Evolutionary conservation across 2,329 filamentous ascomycete genomes (phyloP).

Genomic region (Catunica adiposa): DNA sequence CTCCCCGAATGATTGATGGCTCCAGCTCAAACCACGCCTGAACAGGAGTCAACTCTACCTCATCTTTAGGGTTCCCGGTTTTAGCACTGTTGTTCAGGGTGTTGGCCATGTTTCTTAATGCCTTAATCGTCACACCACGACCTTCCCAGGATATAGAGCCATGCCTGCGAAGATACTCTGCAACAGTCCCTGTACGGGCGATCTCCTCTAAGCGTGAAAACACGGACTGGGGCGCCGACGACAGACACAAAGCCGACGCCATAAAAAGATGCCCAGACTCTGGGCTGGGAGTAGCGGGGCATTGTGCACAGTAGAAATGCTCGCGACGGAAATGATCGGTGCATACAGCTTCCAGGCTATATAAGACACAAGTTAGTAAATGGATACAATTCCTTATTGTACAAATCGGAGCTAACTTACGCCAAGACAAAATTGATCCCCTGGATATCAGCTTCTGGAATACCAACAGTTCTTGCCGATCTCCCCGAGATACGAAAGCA

Average conservation of each 20-base stretch:
- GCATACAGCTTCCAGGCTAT: slow-evolving; percentile 10
- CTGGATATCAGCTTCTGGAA: slow-evolving; percentile 8
- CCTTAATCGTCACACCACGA: slow-evolving; percentile 8
- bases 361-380: background rate
- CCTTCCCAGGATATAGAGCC: slow-evolving; percentile 10
- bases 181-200: slow-evolving; percentile 1
- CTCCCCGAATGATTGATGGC: background rate
- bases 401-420: slow-evolving; percentile 5
- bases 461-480: background rate
- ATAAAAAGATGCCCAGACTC: slow-evolving; percentile 13
- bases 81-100: background rate
- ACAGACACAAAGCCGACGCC: slow-evolving; percentile 12
- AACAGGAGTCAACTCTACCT: slow-evolving; percentile 10
- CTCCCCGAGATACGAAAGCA: slow-evolving; percentile 9
- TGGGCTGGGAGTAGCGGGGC: background rate
- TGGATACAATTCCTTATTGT: background rate
- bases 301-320: slow-evolving; percentile 5
- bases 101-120: slow-evolving; percentile 5
- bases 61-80: background rate
- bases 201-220: slow-evolving; percentile 11
- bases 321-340: slow-evolving; percentile 12
- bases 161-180: slow-evolving; percentile 2
- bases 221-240: slow-evolving; percentile 3
- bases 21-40: slow-evolving; percentile 14
- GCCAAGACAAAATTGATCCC: slow-evolving; percentile 14